phyloP scores from a whole-genome alignment of 768 basidiomycete genomes.

The Leccinum fibrillosum region DNA sequence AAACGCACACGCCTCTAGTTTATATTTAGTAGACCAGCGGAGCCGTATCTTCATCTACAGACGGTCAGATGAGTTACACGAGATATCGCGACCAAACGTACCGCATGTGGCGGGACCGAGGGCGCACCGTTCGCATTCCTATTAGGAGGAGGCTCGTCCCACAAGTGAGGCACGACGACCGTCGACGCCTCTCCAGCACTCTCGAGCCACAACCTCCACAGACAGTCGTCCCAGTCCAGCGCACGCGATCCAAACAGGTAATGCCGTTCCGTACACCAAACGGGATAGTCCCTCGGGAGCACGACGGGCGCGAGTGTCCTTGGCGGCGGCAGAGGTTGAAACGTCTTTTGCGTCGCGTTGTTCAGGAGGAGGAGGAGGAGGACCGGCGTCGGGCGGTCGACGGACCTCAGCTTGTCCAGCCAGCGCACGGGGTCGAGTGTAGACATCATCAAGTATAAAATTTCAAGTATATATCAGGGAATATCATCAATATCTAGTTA shows the following conservation, averaged over 20 bases:
- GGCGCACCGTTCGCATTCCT: constrained; percentile 6
- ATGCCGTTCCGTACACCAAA: constrained; percentile 64
- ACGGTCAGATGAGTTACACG: neutral
- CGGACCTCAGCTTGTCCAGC: constrained; percentile 7
- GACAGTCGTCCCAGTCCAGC: constrained; percentile 60
- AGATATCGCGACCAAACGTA: constrained; percentile 1
- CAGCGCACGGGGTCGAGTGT: constrained; percentile 18
- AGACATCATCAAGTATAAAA: neutral
- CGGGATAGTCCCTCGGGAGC: constrained; percentile 39
- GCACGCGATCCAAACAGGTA: constrained; percentile 43
- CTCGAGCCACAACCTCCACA: constrained; percentile 63
- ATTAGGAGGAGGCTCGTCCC: constrained; percentile 2
- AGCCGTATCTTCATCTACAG: constrained; percentile 39
- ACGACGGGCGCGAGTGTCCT: constrained; percentile 45
- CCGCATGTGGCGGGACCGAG: constrained; percentile 20
- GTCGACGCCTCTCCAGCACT: constrained; percentile 40
- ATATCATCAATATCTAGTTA: no score
- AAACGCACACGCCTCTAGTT: constrained; percentile 52
- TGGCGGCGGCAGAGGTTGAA: constrained; percentile 34
- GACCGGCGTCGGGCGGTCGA: no score
- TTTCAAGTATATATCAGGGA: no score
- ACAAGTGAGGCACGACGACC: constrained; percentile 11
- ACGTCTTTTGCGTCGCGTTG: constrained; percentile 29
- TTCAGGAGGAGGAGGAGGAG: constrained; percentile 22
- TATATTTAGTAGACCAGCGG: constrained; percentile 46